Evolutionary conservation across 2,329 filamentous ascomycete species (phyloP).

Genomic region (Metarhizium rileyi): DNA sequence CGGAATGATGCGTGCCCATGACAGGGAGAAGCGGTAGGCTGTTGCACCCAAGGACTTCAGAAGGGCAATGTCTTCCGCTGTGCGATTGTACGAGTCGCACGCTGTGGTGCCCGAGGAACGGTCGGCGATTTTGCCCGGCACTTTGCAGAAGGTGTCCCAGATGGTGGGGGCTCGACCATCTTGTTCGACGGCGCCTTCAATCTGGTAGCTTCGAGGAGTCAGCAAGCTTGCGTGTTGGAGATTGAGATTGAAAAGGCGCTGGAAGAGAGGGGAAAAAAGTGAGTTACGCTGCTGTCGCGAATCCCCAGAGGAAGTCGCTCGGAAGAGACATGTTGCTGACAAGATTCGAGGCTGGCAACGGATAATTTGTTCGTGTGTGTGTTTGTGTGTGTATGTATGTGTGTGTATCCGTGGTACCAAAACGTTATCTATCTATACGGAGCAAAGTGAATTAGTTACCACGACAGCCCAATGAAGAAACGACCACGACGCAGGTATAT

Average conservation of each 20-base stretch:
- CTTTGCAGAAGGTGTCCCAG: slow-evolving; percentile 82
- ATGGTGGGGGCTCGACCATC: slow-evolving; percentile 77
- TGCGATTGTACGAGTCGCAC: slow-evolving; percentile 81
- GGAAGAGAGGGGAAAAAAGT: not conserved
- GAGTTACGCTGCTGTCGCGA: slow-evolving; percentile 64
- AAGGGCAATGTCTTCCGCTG: slow-evolving; percentile 64
- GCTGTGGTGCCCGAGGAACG: slow-evolving; percentile 65
- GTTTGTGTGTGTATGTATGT: no score
- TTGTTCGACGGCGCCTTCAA: slow-evolving; percentile 65
- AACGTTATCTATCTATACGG: no score
- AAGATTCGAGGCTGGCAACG: no score
- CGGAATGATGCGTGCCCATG: slow-evolving; percentile 78
- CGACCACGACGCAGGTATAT: no score
- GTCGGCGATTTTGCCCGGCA: slow-evolving; percentile 74
- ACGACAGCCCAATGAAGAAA: no score
- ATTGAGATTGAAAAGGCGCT: not conserved
- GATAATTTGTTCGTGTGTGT: no score
- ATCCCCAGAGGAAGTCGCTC: slow-evolving; percentile 67
- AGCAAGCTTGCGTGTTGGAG: not conserved
- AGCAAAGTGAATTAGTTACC: no score
- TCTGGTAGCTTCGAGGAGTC: slow-evolving; percentile 62
- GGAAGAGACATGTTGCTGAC: slow-evolving; percentile 45
- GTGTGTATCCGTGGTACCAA: no score
- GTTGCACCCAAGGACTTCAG: slow-evolving; percentile 64
- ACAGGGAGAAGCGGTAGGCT: slow-evolving; percentile 76